These are phyloP conservation scores for Cylindricascospora bacillispora DNA, from an alignment of 1,139 yeast species.

Conservation along the genomic window DNA sequence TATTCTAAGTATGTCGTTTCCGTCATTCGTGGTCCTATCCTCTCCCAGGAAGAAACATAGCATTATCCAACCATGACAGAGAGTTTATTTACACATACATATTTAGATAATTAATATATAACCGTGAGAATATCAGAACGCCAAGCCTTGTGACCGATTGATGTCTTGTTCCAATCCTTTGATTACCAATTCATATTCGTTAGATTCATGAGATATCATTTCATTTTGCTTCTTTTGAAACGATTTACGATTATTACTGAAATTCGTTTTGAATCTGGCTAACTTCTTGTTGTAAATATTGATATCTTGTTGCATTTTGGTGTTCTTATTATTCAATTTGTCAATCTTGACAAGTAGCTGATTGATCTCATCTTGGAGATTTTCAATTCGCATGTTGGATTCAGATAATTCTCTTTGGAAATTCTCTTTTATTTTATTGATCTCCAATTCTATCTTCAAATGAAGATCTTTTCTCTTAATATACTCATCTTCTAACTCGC, in stretches of 20 bases:
- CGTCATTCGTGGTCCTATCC: too few species aligned
- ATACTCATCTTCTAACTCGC: slow-evolving; percentile 30
- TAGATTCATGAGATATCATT: too few species aligned
- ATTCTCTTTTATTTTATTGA: slow-evolving; percentile 26
- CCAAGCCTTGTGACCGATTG: slow-evolving; percentile 21
- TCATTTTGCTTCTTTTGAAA: slow-evolving; percentile 18
- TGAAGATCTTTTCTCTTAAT: slow-evolving; percentile 29
- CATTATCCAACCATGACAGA: too few species aligned
- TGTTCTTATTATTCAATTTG: slow-evolving; percentile 25
- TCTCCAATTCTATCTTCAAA: slow-evolving; percentile 27
- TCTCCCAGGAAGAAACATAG: too few species aligned
- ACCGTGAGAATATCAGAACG: too few species aligned
- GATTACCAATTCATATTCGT: slow-evolving; percentile 20
- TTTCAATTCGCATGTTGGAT: slow-evolving; percentile 7
- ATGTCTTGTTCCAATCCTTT: slow-evolving; percentile 26
- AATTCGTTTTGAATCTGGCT: slow-evolving; percentile 18
- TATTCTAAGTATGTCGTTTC: too few species aligned
- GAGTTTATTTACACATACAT: too few species aligned
- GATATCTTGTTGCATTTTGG: slow-evolving; percentile 26
- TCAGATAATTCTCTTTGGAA: slow-evolving; percentile 19
- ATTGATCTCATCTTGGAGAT: slow-evolving; percentile 26
- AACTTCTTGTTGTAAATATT: slow-evolving; percentile 23
- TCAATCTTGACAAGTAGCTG: slow-evolving; percentile 28
- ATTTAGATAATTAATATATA: too few species aligned
- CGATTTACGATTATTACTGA: slow-evolving; percentile 21